Base-by-base conservation (phyloP, 139 green algal species). In the Chlamydomonas sp. region DNA sequence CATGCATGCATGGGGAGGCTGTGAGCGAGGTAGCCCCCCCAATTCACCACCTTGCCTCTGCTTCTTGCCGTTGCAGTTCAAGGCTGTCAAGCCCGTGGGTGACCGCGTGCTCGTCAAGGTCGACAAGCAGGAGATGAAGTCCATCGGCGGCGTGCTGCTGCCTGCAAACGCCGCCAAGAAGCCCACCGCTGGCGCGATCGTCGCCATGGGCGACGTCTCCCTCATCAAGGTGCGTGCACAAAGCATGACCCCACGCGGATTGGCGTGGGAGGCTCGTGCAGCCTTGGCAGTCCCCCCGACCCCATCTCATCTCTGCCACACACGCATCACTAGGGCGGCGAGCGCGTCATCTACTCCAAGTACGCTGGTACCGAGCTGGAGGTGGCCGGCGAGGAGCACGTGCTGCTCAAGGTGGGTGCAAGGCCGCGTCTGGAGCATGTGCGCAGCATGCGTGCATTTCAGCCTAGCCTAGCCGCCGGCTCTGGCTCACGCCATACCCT, bases 311-410 rank as follows among this genome's bases (percentile, higher is more conserved):
- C n/a, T n/a, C n/a, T n/a, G n/a, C n/a, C n/a, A n/a, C n/a, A n/a
- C n/a, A n/a, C n/a, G n/a, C 43, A 54, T 20, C 20, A 20, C 13
- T 74, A 92, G 83, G 67, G 36, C 6, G 91, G 90, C n/a, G 91
- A 96, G 74, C 87, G 82, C 8, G 90, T 98, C 28, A 83, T 97
- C 29, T 98, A 97, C 82, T 91, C 83, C 35, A 96, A 98, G 87
- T 98, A 88, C 65, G 92, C 93, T 13, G 93, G 93, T 65, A 97
- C 92, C 30, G 89, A 97, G 72, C 47, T 98, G 24, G 82, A 90
- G 35, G 36, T 97, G n/a, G 59, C 80, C 16, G 88, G 79, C 47
- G 74, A 66, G 2, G 79, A 87, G 43, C 83, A 92, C 60, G 81
- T 98, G 31, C 73, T 98, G 57, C 84, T 98, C 24, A 98, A 97